Evolutionary conservation across 441 rosid species (phyloP).

Genomic region (Gossypium gossypioides): DNA sequence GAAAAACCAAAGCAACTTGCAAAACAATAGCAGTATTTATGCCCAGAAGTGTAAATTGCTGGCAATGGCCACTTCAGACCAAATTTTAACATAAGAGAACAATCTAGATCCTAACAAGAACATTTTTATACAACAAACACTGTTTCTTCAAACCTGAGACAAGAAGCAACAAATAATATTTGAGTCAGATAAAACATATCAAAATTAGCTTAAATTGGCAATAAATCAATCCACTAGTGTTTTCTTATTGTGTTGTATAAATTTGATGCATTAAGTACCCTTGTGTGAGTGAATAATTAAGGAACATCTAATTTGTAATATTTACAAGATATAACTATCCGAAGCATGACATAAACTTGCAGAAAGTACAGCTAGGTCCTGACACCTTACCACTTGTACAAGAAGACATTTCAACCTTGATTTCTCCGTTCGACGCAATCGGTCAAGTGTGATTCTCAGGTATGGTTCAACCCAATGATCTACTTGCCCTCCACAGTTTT

Average conservation of each 20-base stretch:
- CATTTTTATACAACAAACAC: not conserved
- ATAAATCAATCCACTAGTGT: not conserved
- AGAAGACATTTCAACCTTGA: slow-evolving; percentile 85
- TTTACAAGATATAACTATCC: not conserved
- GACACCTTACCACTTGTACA: slow-evolving; percentile 72
- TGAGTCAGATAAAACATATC: not conserved
- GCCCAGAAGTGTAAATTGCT: not conserved
- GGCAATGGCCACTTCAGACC: not conserved
- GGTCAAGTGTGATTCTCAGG: slow-evolving; percentile 66
- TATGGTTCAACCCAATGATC: slow-evolving; percentile 96
- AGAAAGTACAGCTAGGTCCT: not conserved
- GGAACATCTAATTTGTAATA: not conserved
- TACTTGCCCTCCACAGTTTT: slow-evolving; percentile 90
- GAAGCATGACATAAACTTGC: not conserved
- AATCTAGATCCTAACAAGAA: not conserved
- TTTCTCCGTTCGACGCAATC: slow-evolving; percentile 65
- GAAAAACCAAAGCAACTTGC: not conserved
- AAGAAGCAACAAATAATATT: not conserved
- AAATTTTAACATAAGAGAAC: not conserved
- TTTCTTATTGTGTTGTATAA: not conserved
- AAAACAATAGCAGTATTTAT: not conserved
- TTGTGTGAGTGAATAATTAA: not conserved
- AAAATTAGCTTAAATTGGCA: not conserved
- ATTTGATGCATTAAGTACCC: not conserved
- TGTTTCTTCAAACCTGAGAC: not conserved